Evolutionary conservation across 2,329 filamentous ascomycete genomes (phyloP).

Genomic region (Pezicula rhizophila): DNA sequence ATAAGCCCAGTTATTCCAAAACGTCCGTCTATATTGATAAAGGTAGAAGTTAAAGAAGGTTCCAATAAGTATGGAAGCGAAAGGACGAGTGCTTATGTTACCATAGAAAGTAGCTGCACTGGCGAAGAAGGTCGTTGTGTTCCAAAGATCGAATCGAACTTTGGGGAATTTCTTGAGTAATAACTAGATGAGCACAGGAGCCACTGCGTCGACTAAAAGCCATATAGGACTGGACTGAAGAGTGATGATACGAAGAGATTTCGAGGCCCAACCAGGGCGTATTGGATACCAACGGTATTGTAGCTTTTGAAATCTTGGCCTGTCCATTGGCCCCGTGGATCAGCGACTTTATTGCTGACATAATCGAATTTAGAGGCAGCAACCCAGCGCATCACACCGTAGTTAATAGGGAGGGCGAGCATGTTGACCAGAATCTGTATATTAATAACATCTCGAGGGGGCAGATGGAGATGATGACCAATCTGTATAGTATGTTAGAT

Average conservation of each 20-base stretch:
- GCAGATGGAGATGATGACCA: background rate
- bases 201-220: background rate
- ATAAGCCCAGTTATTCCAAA: conserved; percentile 1
- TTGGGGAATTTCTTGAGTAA: background rate
- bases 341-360: background rate
- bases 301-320: conserved; percentile 1
- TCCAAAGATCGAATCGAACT: background rate
- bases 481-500: background rate
- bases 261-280: background rate
- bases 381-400: background rate
- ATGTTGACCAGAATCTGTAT: background rate
- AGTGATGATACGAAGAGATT: background rate
- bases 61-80: background rate
- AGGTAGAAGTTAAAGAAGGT: background rate
- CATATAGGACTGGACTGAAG: background rate
- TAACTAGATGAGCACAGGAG: background rate
- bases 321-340: background rate
- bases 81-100: background rate
- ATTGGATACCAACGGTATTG: background rate
- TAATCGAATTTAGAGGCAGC: background rate
- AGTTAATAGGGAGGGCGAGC: background rate
- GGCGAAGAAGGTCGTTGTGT: background rate
- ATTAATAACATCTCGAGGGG: background rate
- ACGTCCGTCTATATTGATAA: background rate
- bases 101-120: background rate